phyloP scores from a whole-genome alignment of 768 basidiomycete species.

The Leccinum subgranulosum region DNA sequence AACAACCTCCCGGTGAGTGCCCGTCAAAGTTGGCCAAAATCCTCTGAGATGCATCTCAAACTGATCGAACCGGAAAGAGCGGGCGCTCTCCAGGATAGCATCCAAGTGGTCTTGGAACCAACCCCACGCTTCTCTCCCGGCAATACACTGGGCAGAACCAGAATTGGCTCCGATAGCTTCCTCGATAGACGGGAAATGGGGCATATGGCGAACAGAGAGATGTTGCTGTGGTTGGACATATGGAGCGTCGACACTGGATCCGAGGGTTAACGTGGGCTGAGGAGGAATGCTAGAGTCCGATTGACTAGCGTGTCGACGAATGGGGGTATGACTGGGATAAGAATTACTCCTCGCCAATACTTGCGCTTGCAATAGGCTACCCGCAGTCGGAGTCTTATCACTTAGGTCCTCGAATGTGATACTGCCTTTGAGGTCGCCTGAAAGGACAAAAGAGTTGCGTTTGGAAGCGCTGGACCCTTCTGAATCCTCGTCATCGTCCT shows the following conservation, averaged over 20 bases:
- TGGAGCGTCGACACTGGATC: conserved; percentile 43
- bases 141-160: conserved; percentile 71
- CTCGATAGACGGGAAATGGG: conserved; percentile 82
- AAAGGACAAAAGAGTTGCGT: conserved; percentile 67
- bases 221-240: conserved; percentile 47
- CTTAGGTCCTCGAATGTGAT: conserved; percentile 62
- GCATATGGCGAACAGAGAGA: conserved; percentile 69
- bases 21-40: conserved; percentile 77
- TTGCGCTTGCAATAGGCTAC: conserved; percentile 73
- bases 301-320: conserved; percentile 64
- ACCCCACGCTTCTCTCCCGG: conserved; percentile 84
- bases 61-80: conserved; percentile 80
- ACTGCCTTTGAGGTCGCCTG: conserved; percentile 57
- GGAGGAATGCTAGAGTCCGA: conserved; percentile 54
- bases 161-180: conserved; percentile 77
- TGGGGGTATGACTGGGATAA: conserved; percentile 69
- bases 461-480: conserved; percentile 75
- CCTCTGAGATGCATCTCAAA: conserved; percentile 84
- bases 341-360: conserved; percentile 52
- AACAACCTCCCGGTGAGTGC: conserved; percentile 80
- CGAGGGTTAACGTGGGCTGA: conserved; percentile 55
- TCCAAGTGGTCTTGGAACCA: conserved; percentile 94
- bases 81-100: conserved; percentile 71
- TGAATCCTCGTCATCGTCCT: conserved; percentile 85
- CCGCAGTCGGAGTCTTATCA: conserved; percentile 86